Evolutionary conservation across 345 rosid species (phyloP).

Genomic region (Acer saccharum): DNA sequence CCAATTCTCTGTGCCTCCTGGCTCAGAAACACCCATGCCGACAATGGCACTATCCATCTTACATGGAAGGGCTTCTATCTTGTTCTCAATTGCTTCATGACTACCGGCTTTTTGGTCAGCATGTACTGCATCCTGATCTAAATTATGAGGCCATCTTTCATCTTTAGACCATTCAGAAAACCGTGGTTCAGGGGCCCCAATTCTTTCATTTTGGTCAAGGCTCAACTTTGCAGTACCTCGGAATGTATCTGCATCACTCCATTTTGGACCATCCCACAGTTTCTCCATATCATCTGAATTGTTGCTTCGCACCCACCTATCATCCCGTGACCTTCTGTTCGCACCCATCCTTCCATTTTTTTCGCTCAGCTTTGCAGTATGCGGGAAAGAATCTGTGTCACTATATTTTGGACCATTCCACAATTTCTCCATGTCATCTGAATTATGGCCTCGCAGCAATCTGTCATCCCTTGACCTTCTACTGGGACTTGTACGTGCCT

Average conservation of each 20-base stretch:
- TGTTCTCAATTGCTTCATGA: constrained; percentile 28
- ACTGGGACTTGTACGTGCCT: constrained; percentile 53
- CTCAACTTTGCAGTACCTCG: constrained; percentile 36
- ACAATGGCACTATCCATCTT: constrained; percentile 35
- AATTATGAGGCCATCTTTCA: constrained; percentile 36
- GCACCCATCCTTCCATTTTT: constrained; percentile 33
- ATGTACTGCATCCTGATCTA: constrained; percentile 25
- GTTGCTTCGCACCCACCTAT: constrained; percentile 33
- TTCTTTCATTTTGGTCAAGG: constrained; percentile 34
- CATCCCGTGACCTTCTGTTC: constrained; percentile 38
- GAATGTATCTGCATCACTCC: constrained; percentile 17
- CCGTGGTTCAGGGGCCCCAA: constrained; percentile 33
- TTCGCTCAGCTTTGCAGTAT: constrained; percentile 34
- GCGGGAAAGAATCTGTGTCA: constrained; percentile 23
- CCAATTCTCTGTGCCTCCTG: constrained; percentile 50
- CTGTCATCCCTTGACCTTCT: constrained; percentile 49
- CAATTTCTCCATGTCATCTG: constrained; percentile 35
- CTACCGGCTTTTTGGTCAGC: constrained; percentile 25
- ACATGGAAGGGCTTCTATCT: constrained; percentile 28
- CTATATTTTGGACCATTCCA: constrained; percentile 25
- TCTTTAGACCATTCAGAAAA: constrained; percentile 37
- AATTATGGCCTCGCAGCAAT: constrained; percentile 32
- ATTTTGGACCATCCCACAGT: constrained; percentile 19
- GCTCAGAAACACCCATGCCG: constrained; percentile 32
- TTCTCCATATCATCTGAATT: constrained; percentile 40